Base-by-base conservation (phyloP, 305 asterid genomes). In the Plantago coronopus region DNA sequence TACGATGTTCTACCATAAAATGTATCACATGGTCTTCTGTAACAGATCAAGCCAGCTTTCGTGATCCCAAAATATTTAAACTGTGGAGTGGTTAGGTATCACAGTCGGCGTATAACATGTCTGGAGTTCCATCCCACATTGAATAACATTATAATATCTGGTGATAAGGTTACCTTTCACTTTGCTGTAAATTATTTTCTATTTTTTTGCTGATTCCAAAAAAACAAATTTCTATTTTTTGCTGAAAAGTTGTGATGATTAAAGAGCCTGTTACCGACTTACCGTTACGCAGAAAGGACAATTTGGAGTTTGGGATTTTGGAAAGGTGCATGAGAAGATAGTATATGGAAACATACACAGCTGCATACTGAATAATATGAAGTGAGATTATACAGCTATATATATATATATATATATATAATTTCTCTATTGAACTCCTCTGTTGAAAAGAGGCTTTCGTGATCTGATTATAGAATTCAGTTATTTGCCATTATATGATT, bases 291-390 rank as follows among this genome's bases (percentile, higher is more conserved):
- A 93, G 99, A 93, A 89, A 93, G 99, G 99, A 53, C 99, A 93
- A 76, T 87, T 93, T 74, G 99, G 99, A 72, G 89, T 93, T 60
- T 93, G 97, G 99, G 96, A 93, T 83, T 93, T 84, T 54, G 79
- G 38, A 20, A 86, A 85, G 76, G 96, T 85, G 69, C 79, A 87
- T 50, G 97, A 93, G 81, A 89, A 73, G 82, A 85, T 78, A 15
- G 96, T 93, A 15, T 93, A 93, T 73, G 77, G 79, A 42, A 80
- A 89, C 65, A 72, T 91, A 66, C 99, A 93, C 67, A 72, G 79
- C 60, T 89, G 97, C 78, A 81, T 93, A 47, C 81, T 93, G 68
- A 93, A 93, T 77, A 93, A 83, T 76, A 79, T 93, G 87, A 89
- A 85, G 99, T 93, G 78, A 84, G 96, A 34, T 34, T 34, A 9